Evolutionary conservation across 257 asterid species (phyloP).

Genomic region (Scutellaria baicalensis): DNA sequence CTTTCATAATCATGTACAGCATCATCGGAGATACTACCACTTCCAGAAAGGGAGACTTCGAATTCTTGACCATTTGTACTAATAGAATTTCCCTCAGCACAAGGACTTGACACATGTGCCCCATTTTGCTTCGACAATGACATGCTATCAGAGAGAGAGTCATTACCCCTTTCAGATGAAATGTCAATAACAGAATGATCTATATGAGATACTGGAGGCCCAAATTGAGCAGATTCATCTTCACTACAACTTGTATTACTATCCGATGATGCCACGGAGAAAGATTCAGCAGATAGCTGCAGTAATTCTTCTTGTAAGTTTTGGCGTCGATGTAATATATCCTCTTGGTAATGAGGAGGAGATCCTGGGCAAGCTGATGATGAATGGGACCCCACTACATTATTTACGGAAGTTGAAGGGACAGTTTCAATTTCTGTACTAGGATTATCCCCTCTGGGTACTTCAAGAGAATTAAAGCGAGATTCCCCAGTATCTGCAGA

Average conservation of each 20-base stretch:
- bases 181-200: slow-evolving; percentile 32
- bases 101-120: slow-evolving; percentile 11
- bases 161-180: slow-evolving; percentile 26
- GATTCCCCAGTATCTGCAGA: slow-evolving; percentile 25
- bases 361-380: slow-evolving; percentile 59
- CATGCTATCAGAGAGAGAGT: slow-evolving; percentile 15
- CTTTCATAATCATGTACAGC: slow-evolving; percentile 20
- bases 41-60: slow-evolving; percentile 17
- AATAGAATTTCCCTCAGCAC: slow-evolving; percentile 22
- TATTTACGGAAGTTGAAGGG: slow-evolving; percentile 33
- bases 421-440: slow-evolving; percentile 23
- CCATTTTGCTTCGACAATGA: slow-evolving; percentile 36
- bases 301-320: slow-evolving; percentile 83
- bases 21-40: slow-evolving; percentile 22
- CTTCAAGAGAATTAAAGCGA: slow-evolving; percentile 28
- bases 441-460: slow-evolving; percentile 26
- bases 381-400: slow-evolving; percentile 35
- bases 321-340: slow-evolving; percentile 83
- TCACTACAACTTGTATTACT: slow-evolving; percentile 78
- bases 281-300: slow-evolving; percentile 71
- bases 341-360: slow-evolving; percentile 91
- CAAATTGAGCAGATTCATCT: slow-evolving; percentile 43
- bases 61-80: slow-evolving; percentile 19
- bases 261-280: slow-evolving; percentile 71
- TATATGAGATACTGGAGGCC: slow-evolving; percentile 23